A percentile compares a stretch with the other conserved stretches of the same genome.
Conservation (phyloP, 306 rosid genomes). For the Medicago lupulina region DNA sequence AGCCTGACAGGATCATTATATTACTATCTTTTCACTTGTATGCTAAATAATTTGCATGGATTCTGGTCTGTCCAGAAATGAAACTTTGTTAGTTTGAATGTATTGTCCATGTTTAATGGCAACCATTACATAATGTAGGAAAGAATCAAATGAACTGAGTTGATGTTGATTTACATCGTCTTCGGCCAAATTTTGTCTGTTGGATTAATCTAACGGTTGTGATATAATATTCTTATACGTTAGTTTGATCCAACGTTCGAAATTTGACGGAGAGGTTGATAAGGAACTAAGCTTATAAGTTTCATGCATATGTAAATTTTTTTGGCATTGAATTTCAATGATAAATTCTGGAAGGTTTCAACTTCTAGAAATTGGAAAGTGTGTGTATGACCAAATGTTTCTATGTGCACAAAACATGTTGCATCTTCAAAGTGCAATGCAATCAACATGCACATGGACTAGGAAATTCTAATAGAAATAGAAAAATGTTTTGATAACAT, state of each 20-base stretch:
- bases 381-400: neutral
- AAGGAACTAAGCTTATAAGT: too few species aligned
- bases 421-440: neutral
- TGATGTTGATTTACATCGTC: neutral
- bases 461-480: neutral
- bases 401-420: neutral
- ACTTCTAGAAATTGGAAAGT: neutral
- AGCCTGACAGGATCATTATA: constrained; percentile 30
- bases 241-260: neutral
- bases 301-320: too few species aligned
- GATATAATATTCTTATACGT: neutral
- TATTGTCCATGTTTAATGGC: neutral
- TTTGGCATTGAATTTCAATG: neutral
- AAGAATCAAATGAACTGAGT: neutral
- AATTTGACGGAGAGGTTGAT: too few species aligned
- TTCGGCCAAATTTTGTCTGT: neutral
- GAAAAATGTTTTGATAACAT: neutral
- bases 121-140: neutral
- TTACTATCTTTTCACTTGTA: constrained; percentile 24
- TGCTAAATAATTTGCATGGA: constrained; percentile 27
- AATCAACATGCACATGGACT: neutral
- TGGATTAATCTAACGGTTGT: neutral
- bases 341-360: neutral
- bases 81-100: constrained; percentile 32
- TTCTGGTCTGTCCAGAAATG: constrained; percentile 15